These are phyloP conservation scores for Ustilago nuda DNA, from an alignment of 1,284 basidiomycete species.

Conservation along the genomic window DNA sequence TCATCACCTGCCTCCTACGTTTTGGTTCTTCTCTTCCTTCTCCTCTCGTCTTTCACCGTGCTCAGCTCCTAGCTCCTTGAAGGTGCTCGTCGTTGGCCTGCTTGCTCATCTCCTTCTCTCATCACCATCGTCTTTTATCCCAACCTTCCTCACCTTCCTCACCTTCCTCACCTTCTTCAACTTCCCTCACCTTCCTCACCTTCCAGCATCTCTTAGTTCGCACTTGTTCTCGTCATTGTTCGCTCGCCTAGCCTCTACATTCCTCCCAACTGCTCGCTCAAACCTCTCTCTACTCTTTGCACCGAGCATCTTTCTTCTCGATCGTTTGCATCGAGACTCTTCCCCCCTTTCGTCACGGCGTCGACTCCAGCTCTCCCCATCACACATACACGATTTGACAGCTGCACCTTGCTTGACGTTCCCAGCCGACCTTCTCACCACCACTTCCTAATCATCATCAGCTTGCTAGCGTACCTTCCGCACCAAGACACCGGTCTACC, in stretches of 20 bases:
- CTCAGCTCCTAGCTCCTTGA: conserved; percentile 21
- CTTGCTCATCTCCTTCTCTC: neutral
- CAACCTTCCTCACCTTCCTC: neutral
- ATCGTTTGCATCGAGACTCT: conserved; percentile 29
- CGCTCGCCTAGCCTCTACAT: neutral
- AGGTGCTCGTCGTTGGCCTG: conserved; percentile 9
- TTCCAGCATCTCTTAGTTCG: neutral
- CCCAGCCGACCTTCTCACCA: neutral
- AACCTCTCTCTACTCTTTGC: conserved; percentile 12
- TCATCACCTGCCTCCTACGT: neutral
- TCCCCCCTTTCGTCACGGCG: neutral
- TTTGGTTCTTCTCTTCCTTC: neutral
- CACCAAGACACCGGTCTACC: neutral
- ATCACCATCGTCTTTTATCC: conserved; percentile 1
- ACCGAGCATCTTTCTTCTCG: conserved; percentile 5
- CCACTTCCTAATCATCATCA: neutral
- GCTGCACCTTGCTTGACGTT: neutral
- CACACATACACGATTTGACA: conserved; percentile 10
- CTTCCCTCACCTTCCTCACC: neutral
- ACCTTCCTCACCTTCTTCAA: conserved; percentile 2
- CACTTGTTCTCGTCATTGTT: neutral
- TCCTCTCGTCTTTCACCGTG: neutral
- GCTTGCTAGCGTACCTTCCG: neutral
- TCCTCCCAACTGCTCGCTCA: neutral
- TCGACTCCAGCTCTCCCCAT: neutral